These are phyloP conservation scores for Zopfia rhizophila DNA, from an alignment of 2,329 filamentous ascomycete species.

Conservation along the genomic window DNA sequence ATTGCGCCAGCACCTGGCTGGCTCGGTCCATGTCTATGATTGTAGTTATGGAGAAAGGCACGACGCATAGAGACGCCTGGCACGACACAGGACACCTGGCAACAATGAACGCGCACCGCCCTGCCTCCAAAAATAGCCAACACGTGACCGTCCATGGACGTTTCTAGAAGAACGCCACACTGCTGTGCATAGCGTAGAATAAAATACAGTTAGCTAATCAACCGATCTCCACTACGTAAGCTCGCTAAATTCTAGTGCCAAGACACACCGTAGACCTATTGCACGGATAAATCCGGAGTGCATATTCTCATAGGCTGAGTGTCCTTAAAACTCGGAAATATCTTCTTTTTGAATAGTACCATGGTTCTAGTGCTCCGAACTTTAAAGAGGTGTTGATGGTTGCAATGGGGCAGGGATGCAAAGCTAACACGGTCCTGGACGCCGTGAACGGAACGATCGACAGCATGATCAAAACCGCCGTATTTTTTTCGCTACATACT, in stretches of 20 bases:
- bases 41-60: too few species aligned
- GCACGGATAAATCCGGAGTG: conserved; percentile 1
- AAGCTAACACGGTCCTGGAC: conserved; percentile 20
- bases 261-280: background rate
- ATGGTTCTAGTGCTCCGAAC: conserved; percentile 3
- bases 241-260: conserved; percentile 1
- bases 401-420: conserved; percentile 25
- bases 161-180: too few species aligned
- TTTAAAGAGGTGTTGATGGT: conserved; percentile 11
- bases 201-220: too few species aligned
- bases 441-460: conserved; percentile 12
- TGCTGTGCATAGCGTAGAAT: too few species aligned
- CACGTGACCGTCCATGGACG: too few species aligned
- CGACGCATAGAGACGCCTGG: too few species aligned
- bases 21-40: too few species aligned
- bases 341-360: background rate
- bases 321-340: background rate
- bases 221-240: background rate
- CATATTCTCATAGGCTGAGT: conserved; percentile 1
- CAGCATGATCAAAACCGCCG: conserved; percentile 32
- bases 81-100: too few species aligned
- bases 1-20: conserved; percentile 1
- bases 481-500: conserved; percentile 2
- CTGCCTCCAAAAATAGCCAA: too few species aligned
- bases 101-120: too few species aligned